Evolutionary conservation across 2,329 filamentous ascomycete species (phyloP), one percentile per base, ranked within the genome.

Genomic region (Penicillium sp.): DNA sequence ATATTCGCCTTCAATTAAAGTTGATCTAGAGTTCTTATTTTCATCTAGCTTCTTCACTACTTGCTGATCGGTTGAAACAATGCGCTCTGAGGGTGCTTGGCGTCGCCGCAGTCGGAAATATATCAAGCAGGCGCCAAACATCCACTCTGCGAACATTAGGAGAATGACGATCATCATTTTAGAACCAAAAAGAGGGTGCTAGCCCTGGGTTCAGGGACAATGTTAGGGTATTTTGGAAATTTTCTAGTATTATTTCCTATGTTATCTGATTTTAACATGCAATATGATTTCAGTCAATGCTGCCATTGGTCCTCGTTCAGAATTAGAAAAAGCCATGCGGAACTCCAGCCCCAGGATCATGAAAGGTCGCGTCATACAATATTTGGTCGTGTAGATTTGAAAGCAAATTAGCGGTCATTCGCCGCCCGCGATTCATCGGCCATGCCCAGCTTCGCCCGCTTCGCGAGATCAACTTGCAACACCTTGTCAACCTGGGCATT

Each of bases 351-450:
- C 61, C 63, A 56, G 35, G 58, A 53, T 64, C 59, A 51, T 66
- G 49, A 65, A 66, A 49, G 53, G 56, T 62, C 41, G 64, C 57
- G 42, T 63, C 54, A 57, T 63, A 65, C 58, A 65, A 58, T 35
- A 54, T 55, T 29, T 44, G n/a, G 29, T 37, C 29, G 46, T 48
- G 42, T 45, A 49, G 44, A 33, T 33, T 51, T 54, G 41, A 49
- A 45, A 64, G 33, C 7, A 18, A 25, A 42, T 82, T 81, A 87
- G 76, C 91, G 86, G 66, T 89, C 90, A 74, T 97, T 97, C 68
- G 96, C 90, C 23, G 87, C 85, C 53, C 89, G 90, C 61, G 90
- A 84, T 77, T 96, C 90, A 35, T 91, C 91, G 41, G 89, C 90
- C 68, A 87, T 87, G 70, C 96, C 86, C 70, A 88, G 86, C 75